A percentile compares a stretch with the other conserved stretches of the same genome.
These are phyloP conservation scores for Grigorovia transvaalensis DNA, from an alignment of 805 yeast species.

Conservation along the genomic window DNA sequence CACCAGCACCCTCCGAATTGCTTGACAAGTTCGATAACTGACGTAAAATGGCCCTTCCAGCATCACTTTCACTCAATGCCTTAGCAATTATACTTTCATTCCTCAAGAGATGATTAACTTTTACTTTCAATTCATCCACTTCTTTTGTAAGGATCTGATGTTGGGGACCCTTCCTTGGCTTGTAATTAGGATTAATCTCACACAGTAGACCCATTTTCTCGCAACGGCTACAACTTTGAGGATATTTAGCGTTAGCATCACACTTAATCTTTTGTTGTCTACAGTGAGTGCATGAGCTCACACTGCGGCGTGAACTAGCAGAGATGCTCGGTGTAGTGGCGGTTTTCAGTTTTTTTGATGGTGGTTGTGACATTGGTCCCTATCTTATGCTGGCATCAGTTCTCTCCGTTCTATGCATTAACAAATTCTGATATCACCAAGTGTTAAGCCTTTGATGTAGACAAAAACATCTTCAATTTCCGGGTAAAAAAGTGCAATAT, in stretches of 20 bases:
- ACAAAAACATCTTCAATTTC: neutral
- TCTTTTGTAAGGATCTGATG: conserved; percentile 76
- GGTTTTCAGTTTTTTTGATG: neutral
- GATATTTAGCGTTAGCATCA: conserved; percentile 77
- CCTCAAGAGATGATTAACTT: conserved; percentile 54
- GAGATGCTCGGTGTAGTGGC: neutral
- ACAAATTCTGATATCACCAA: neutral
- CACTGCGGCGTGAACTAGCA: conserved; percentile 30
- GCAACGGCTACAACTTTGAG: conserved; percentile 76
- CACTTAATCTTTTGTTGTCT: conserved; percentile 91
- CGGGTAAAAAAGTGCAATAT: neutral
- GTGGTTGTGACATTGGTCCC: neutral
- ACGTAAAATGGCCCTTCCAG: conserved; percentile 2
- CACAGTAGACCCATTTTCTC: conserved; percentile 69
- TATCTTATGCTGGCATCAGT: neutral
- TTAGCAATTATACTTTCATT: conserved; percentile 40
- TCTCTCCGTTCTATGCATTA: neutral
- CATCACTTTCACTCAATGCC: conserved; percentile 1
- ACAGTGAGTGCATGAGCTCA: conserved; percentile 88
- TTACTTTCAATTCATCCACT: conserved; percentile 66
- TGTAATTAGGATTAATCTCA: conserved; percentile 82
- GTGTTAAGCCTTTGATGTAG: neutral
- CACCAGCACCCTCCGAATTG: neutral
- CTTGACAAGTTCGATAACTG: neutral
- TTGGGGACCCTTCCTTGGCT: conserved; percentile 88